Percentiles rank a stretch among this genome's conserved stretches.
Evolutionary conservation across 495 filamentous ascomycete genomes (phyloP).

Genomic region (Neurospora hispaniola): DNA sequence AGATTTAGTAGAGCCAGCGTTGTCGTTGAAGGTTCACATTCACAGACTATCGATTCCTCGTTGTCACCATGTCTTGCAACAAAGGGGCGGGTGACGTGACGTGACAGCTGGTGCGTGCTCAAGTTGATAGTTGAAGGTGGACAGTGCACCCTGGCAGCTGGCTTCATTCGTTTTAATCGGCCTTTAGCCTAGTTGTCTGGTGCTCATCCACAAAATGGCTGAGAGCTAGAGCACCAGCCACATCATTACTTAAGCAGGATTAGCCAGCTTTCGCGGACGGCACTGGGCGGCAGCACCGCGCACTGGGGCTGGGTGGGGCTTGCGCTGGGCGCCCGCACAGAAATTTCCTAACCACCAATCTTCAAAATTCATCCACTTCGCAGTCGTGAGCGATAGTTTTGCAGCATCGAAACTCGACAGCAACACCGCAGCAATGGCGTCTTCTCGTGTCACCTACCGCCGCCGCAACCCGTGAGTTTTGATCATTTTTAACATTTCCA

Average conservation of each 20-base stretch:
- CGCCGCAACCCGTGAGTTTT: conserved; percentile 81
- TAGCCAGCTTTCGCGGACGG: conserved; percentile 2
- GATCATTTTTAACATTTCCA: conserved; percentile 1
- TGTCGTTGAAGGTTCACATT: neutral
- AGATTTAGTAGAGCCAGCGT: neutral
- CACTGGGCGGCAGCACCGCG: conserved; percentile 1
- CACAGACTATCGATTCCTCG: neutral
- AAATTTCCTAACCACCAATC: conserved; percentile 23
- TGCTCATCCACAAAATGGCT: neutral
- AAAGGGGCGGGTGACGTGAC: neutral
- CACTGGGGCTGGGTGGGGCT: conserved; percentile 17
- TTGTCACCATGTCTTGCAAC: neutral
- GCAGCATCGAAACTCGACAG: conserved; percentile 36
- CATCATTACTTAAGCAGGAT: conserved; percentile 5
- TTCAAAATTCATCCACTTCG: conserved; percentile 37
- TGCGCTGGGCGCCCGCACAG: conserved; percentile 27
- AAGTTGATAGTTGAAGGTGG: neutral
- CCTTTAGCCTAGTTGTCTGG: neutral
- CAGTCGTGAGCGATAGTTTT: conserved; percentile 33
- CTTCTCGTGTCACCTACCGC: conserved; percentile 54
- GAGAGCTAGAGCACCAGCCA: conserved; percentile 4
- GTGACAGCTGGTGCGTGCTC: neutral
- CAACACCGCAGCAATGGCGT: conserved; percentile 53
- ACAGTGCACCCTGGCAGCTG: neutral
- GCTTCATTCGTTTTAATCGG: neutral